Conservation (phyloP, 2,329 filamentous ascomycete species). For the Emmonsiellopsis sp. region DNA sequence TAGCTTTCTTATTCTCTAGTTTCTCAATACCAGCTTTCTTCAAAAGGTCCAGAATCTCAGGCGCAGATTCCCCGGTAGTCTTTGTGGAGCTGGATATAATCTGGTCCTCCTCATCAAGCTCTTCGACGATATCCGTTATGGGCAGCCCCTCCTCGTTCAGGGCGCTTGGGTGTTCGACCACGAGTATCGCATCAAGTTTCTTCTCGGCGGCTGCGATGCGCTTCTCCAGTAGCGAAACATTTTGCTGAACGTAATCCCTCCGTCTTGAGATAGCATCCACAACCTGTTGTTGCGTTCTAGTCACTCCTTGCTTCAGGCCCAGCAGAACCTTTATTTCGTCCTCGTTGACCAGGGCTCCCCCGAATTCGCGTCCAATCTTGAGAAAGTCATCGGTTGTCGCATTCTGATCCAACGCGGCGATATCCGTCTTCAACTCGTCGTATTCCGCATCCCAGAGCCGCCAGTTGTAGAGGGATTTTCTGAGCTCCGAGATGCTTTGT, state of each 20-base stretch:
- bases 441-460: slow-evolving; percentile 87
- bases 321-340: slow-evolving; percentile 49
- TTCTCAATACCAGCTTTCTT: slow-evolving; percentile 64
- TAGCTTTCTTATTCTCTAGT: slow-evolving; percentile 53
- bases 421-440: slow-evolving; percentile 75
- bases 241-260: slow-evolving; percentile 82
- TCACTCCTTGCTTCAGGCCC: slow-evolving; percentile 32
- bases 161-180: slow-evolving; percentile 44
- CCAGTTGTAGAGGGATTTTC: slow-evolving; percentile 75
- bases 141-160: slow-evolving; percentile 55
- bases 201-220: slow-evolving; percentile 61
- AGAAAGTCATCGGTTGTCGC: slow-evolving; percentile 47
- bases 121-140: slow-evolving; percentile 83
- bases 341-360: slow-evolving; percentile 34
- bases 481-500: slow-evolving; percentile 62
- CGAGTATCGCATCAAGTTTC: slow-evolving; percentile 55
- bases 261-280: slow-evolving; percentile 60
- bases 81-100: slow-evolving; percentile 60
- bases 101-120: slow-evolving; percentile 84
- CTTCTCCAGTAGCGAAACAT: slow-evolving; percentile 64
- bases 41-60: slow-evolving; percentile 61
- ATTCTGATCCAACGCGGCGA: slow-evolving; percentile 46
- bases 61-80: slow-evolving; percentile 57
- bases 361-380: slow-evolving; percentile 34
- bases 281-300: slow-evolving; percentile 53